Percentiles rank a stretch among this genome's conserved stretches.
Evolutionary conservation across 768 basidiomycete species (phyloP).

Genomic region (Hypsizygus marmoreus): DNA sequence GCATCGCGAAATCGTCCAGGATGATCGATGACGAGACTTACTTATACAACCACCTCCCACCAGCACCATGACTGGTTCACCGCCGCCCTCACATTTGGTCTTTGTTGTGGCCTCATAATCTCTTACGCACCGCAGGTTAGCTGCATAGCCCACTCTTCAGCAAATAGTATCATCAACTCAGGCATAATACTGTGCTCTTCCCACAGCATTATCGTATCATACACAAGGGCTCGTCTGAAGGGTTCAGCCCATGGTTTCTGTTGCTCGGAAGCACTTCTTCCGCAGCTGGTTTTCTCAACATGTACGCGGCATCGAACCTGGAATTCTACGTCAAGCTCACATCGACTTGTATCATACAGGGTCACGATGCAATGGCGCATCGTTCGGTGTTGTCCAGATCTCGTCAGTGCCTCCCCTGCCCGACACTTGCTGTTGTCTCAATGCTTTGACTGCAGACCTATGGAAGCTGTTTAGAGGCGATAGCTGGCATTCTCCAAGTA

Average conservation of each 20-base stretch:
- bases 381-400: slow-evolving; percentile 75
- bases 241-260: slow-evolving; percentile 90
- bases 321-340: not conserved
- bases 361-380: slow-evolving; percentile 83
- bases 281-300: slow-evolving; percentile 82
- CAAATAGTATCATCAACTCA: not conserved
- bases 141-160: slow-evolving; percentile 15
- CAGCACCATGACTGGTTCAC: slow-evolving; percentile 78
- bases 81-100: slow-evolving; percentile 60
- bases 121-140: slow-evolving; percentile 85
- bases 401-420: slow-evolving; percentile 51
- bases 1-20: not conserved
- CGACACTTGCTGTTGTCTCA: not conserved
- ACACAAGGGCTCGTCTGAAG: slow-evolving; percentile 73
- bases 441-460: slow-evolving; percentile 49
- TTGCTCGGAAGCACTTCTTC: slow-evolving; percentile 85
- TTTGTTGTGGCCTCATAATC: slow-evolving; percentile 72
- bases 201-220: slow-evolving; percentile 80
- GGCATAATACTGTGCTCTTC: no score
- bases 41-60: not conserved
- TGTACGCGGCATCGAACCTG: slow-evolving; percentile 45
- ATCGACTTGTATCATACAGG: slow-evolving; percentile 33
- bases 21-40: no score
- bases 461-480: slow-evolving; percentile 74
- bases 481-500: slow-evolving; percentile 84